These are phyloP conservation scores for Cladophialophora carrionii DNA, from an alignment of 2,329 filamentous ascomycete species.

Conservation along the genomic window DNA sequence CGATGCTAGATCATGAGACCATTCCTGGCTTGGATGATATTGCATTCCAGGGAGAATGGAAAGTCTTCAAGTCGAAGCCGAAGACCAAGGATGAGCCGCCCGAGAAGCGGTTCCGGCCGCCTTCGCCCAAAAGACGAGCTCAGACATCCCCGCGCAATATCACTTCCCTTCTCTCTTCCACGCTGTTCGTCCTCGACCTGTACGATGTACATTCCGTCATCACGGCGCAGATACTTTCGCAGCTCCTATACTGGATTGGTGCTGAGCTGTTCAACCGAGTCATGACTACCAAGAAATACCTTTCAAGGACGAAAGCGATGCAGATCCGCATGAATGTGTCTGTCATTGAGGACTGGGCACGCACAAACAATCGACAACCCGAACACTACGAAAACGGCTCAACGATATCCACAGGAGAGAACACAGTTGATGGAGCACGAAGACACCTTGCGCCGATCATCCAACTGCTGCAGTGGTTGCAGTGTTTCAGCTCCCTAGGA, in stretches of 20 bases:
- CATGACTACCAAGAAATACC: conserved; percentile 92
- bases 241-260: conserved; percentile 93
- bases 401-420: conserved; percentile 81
- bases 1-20: conserved; percentile 96
- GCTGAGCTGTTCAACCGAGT: conserved; percentile 97
- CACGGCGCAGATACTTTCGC: conserved; percentile 84
- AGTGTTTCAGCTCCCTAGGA: conserved; percentile 92
- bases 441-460: conserved; percentile 87
- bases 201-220: conserved; percentile 99
- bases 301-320: conserved; percentile 97
- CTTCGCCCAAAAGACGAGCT: conserved; percentile 87
- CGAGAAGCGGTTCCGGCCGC: conserved; percentile 88
- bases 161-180: conserved; percentile 91
- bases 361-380: conserved; percentile 87
- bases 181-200: conserved; percentile 94
- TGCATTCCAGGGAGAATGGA: conserved; percentile 98
- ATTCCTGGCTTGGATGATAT: conserved; percentile 97
- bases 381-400: conserved; percentile 95
- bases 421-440: conserved; percentile 79
- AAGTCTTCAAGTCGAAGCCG: conserved; percentile 87
- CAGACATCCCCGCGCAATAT: conserved; percentile 94
- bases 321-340: conserved; percentile 99
- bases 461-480: conserved; percentile 93
- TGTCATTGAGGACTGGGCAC: conserved; percentile 91
- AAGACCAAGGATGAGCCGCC: conserved; percentile 84